These are phyloP conservation scores for Dissoconium aciculare DNA, from an alignment of 2,329 filamentous ascomycete genomes.

Conservation along the genomic window DNA sequence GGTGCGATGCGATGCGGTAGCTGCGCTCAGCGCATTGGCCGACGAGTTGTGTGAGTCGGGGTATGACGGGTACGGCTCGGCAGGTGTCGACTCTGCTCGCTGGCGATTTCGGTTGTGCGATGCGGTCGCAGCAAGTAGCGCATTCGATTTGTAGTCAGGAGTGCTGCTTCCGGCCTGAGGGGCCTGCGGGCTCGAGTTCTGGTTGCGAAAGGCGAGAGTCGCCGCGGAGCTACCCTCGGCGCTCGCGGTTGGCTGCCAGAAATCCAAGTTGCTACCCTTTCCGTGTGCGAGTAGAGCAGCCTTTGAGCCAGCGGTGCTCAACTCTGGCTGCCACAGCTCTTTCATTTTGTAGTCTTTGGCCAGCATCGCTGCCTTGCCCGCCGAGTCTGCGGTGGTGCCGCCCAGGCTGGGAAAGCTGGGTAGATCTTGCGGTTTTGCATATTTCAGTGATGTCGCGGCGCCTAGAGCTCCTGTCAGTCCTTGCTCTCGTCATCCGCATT, in stretches of 20 bases:
- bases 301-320: conserved; percentile 53
- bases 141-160: conserved; percentile 47
- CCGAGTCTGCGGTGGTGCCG: conserved; percentile 51
- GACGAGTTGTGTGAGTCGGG: conserved; percentile 46
- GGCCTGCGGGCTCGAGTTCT: conserved; percentile 30
- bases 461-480: conserved; percentile 26
- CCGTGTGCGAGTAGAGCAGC: conserved; percentile 54
- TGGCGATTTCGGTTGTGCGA: conserved; percentile 51
- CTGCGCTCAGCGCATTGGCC: conserved; percentile 57
- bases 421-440: conserved; percentile 57
- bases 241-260: conserved; percentile 37
- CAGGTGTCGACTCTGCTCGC: conserved; percentile 47
- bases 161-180: conserved; percentile 33
- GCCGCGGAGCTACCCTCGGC: conserved; percentile 52
- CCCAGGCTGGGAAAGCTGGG: conserved; percentile 60
- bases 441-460: conserved; percentile 49
- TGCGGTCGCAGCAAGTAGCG: conserved; percentile 59
- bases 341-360: conserved; percentile 47
- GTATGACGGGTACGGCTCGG: conserved; percentile 31
- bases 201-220: conserved; percentile 47
- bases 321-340: conserved; percentile 48
- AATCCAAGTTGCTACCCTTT: conserved; percentile 37
- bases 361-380: conserved; percentile 43
- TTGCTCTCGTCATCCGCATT: conserved; percentile 2
- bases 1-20: conserved; percentile 49